Base-by-base conservation (phyloP, 2,329 filamentous ascomycete genomes). In the Alternaria sp. region DNA sequence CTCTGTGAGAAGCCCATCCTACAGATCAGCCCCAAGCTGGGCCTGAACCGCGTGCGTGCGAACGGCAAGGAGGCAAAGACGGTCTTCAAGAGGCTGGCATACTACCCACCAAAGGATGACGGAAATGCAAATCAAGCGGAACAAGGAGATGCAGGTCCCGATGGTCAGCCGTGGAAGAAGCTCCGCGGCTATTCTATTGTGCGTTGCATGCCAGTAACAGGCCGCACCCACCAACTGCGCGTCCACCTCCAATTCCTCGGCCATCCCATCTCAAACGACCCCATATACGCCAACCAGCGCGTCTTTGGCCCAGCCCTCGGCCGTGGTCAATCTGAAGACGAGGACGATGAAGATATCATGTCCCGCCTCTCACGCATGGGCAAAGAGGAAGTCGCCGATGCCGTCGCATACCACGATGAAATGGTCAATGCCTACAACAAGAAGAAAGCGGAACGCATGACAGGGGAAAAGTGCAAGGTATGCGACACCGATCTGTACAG, bases 211-310 rank as follows among this genome's bases (percentile, higher is more conserved):
- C 95, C 95, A 0, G 87, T 98, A 28, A 99, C 95, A 0, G 95
- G 95, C 0, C 88, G 95, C 52, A 99, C 95, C 12, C 95, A 99
- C 74, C 95, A 99, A 78, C 86, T 99, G 50, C 89, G 95, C 34
- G 95, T 99, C 18, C 95, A 99, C 74, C 85, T 99, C 16, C 95
- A 99, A 76, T 97, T 92, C 78, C 84, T 99, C 4, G 95, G 95
- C 1, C 92, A 98, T 75, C 95, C 95, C 2, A 98, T 99, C 69
- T 90, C 93, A 66, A 99, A 99, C 78, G 95, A 99, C 75, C 95
- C 95, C 8, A 98, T 99, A 70, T 99, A 99, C 78, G 93, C 92
- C 71, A 99, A 99, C 76, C 89, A 92, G 74, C 89, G 89, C 59
- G 95, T 99, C 11, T 99, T 97, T 84, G 95, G 95, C 0, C 84